Evolutionary conservation across 2,329 filamentous ascomycete species (phyloP).

Genomic region (Colletotrichum plurivorum): DNA sequence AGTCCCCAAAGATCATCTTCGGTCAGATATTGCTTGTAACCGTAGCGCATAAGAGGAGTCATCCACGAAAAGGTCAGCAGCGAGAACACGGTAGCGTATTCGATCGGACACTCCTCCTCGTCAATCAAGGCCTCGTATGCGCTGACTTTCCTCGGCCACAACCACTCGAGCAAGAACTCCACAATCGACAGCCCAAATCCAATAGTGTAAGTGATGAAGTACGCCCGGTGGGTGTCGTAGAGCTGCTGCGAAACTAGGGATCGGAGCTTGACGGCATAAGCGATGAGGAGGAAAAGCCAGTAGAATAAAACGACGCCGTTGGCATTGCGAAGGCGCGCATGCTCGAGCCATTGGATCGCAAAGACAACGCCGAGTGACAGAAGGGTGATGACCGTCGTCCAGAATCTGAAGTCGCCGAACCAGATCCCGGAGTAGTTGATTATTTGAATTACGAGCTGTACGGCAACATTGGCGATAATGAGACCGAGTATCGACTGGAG

Average conservation of each 20-base stretch:
- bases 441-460: slow-evolving; percentile 84
- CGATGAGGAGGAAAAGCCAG: slow-evolving; percentile 89
- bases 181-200: slow-evolving; percentile 78
- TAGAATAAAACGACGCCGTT: slow-evolving; percentile 93
- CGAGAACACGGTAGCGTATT: slow-evolving; percentile 95
- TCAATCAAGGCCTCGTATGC: slow-evolving; percentile 70
- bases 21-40: slow-evolving; percentile 91
- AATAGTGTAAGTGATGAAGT: slow-evolving; percentile 83
- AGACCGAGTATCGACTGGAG: slow-evolving; percentile 71
- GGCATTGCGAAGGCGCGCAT: slow-evolving; percentile 84
- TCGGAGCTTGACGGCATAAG: slow-evolving; percentile 85
- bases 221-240: slow-evolving; percentile 75
- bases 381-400: slow-evolving; percentile 81
- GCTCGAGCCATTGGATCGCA: slow-evolving; percentile 87
- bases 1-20: slow-evolving; percentile 97
- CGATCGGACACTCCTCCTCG: slow-evolving; percentile 78
- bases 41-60: slow-evolving; percentile 97
- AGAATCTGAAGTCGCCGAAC: slow-evolving; percentile 87
- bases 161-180: slow-evolving; percentile 86
- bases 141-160: slow-evolving; percentile 84
- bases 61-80: slow-evolving; percentile 97
- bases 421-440: slow-evolving; percentile 77
- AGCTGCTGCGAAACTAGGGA: slow-evolving; percentile 85
- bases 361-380: slow-evolving; percentile 82
- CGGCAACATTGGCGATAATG: slow-evolving; percentile 76